Conservation (phyloP, 139 green algal genomes). For the Chlamydomonas applanata region DNA sequence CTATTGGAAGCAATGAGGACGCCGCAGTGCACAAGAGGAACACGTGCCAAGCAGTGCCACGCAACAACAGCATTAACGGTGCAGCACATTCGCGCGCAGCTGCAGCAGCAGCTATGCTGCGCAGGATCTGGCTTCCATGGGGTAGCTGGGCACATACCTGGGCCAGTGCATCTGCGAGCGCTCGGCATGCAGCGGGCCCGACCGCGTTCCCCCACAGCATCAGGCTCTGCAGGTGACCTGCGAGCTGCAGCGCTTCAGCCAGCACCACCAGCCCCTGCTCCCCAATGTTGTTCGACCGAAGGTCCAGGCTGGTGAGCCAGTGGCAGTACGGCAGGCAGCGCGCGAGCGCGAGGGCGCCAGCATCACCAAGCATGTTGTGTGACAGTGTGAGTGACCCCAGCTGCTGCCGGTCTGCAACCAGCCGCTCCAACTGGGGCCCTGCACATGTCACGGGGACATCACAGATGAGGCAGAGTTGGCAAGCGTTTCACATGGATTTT, state of each 20-base stretch:
- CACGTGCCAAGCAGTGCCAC: too few relatives aligned
- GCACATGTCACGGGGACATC: too few relatives aligned
- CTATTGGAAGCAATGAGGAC: too few relatives aligned
- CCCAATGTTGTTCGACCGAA: constrained; percentile 44
- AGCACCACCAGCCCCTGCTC: constrained; percentile 37
- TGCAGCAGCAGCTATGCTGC: too few relatives aligned
- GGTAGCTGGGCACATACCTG: not conserved
- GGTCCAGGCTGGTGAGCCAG: constrained; percentile 33
- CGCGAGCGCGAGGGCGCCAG: constrained; percentile 30
- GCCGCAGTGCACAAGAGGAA: too few relatives aligned
- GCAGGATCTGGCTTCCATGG: not conserved
- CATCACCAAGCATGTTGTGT: constrained; percentile 44
- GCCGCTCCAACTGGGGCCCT: constrained; percentile 44
- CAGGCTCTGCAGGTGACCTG: constrained; percentile 30
- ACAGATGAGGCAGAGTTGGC: too few relatives aligned
- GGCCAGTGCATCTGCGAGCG: constrained; percentile 26
- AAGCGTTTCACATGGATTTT: too few relatives aligned
- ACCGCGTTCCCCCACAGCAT: constrained; percentile 51
- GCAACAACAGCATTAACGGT: too few relatives aligned
- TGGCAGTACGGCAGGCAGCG: constrained; percentile 31
- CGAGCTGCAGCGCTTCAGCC: constrained; percentile 34
- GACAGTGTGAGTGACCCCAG: constrained; percentile 33
- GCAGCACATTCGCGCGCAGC: too few relatives aligned
- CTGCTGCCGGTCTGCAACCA: constrained; percentile 21
- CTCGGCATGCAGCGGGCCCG: constrained; percentile 18